Evolutionary conservation across 352 stramenopile species (phyloP).

Genomic region (Phytophthora hibernalis): DNA sequence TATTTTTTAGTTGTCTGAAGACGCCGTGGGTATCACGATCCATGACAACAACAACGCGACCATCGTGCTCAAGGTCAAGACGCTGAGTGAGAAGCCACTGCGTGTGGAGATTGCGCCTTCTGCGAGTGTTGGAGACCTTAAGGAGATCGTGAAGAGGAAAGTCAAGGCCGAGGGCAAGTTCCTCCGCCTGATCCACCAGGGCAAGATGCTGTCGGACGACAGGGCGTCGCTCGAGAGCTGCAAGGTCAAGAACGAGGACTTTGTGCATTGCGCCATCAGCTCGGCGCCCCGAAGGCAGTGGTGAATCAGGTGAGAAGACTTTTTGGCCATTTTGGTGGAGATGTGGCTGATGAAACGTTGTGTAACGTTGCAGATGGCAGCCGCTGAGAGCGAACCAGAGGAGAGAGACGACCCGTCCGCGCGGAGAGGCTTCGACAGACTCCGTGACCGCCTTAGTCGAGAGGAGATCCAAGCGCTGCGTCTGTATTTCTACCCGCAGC

Average conservation of each 20-base stretch:
- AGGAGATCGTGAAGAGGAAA: slow-evolving; percentile 81
- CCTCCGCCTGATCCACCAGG: slow-evolving; percentile 87
- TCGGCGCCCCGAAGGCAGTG: slow-evolving; percentile 77
- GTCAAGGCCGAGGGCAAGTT: slow-evolving; percentile 84
- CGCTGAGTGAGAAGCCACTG: slow-evolving; percentile 86
- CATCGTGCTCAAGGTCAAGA: slow-evolving; percentile 86
- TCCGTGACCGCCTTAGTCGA: slow-evolving; percentile 82
- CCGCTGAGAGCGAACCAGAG: slow-evolving; percentile 53
- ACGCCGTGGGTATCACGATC: slow-evolving; percentile 64
- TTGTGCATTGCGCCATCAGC: slow-evolving; percentile 89
- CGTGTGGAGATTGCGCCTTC: slow-evolving; percentile 73
- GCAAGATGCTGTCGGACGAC: slow-evolving; percentile 90
- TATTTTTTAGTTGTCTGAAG: slow-evolving; percentile 45
- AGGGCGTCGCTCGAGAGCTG: slow-evolving; percentile 73
- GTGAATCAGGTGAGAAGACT: slow-evolving; percentile 66
- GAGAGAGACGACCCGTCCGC: slow-evolving; percentile 65
- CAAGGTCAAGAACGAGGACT: slow-evolving; percentile 85
- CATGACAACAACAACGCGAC: slow-evolving; percentile 50
- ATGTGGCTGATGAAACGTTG: neutral
- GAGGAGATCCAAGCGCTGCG: slow-evolving; percentile 88
- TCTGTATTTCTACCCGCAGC: slow-evolving; percentile 88
- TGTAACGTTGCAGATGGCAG: slow-evolving; percentile 29
- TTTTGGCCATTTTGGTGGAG: slow-evolving; percentile 2
- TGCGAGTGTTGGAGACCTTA: slow-evolving; percentile 72
- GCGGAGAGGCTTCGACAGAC: slow-evolving; percentile 77